These are phyloP conservation scores for Symbiotaphrina buchneri DNA, from an alignment of 495 filamentous ascomycete species.

Conservation along the genomic window DNA sequence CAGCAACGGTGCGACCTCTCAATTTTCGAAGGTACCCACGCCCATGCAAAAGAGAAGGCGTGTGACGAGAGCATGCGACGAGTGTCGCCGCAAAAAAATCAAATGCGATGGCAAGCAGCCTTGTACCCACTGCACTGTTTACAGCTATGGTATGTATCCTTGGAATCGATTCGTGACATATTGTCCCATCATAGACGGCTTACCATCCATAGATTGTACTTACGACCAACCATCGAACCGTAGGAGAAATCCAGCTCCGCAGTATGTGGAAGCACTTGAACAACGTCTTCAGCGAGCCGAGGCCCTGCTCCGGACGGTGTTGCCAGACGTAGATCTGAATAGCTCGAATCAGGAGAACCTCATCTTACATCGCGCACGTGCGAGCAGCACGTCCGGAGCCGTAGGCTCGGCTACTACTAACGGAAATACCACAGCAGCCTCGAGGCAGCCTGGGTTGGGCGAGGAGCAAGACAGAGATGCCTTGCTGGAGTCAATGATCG, in stretches of 20 bases:
- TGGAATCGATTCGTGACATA: conserved; percentile 1
- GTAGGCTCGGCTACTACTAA: conserved; percentile 8
- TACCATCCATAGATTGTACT: conserved; percentile 50
- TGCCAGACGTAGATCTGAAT: conserved; percentile 67
- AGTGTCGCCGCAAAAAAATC: conserved; percentile 93
- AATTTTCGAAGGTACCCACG: not conserved
- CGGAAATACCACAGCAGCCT: not conserved
- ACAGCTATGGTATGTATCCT: conserved; percentile 69
- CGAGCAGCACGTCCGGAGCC: conserved; percentile 9
- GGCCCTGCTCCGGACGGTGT: conserved; percentile 49
- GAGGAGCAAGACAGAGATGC: conserved; percentile 34
- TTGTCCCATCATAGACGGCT: conserved; percentile 3
- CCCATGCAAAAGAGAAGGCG: conserved; percentile 73
- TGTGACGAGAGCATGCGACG: conserved; percentile 85
- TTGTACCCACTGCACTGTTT: conserved; percentile 93
- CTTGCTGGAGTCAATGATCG: conserved; percentile 84
- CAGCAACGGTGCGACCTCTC: conserved; percentile 2
- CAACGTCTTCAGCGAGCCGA: conserved; percentile 67
- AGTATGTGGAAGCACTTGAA: conserved; percentile 87
- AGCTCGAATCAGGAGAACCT: conserved; percentile 59
- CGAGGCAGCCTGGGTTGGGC: conserved; percentile 11
- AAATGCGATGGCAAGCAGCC: conserved; percentile 97
- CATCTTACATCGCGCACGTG: conserved; percentile 22
- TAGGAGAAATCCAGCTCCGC: conserved; percentile 79
- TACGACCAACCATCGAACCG: conserved; percentile 97